Evolutionary conservation across 2,329 filamentous ascomycete species (phyloP).

Genomic region (Arthroderma sp.): DNA sequence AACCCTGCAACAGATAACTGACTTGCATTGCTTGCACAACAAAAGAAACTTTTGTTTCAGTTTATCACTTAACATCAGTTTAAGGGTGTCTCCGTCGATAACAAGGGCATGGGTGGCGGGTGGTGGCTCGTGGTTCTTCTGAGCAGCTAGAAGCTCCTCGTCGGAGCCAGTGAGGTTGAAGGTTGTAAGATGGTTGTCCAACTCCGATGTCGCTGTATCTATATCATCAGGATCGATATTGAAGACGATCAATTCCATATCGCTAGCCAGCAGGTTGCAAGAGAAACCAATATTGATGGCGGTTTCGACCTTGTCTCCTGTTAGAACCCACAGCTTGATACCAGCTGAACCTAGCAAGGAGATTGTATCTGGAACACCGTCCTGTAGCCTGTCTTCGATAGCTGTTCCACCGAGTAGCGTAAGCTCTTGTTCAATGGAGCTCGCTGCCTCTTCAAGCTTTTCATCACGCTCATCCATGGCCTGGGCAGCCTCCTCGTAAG

Average conservation of each 20-base stretch:
- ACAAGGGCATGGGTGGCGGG: conserved; percentile 81
- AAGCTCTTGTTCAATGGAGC: conserved; percentile 81
- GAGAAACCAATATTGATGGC: conserved; percentile 99
- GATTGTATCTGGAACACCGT: conserved; percentile 93
- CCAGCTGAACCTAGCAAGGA: conserved; percentile 80
- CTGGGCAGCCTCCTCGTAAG: conserved; percentile 77
- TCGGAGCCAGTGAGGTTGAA: conserved; percentile 78
- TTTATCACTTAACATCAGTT: conserved; percentile 69
- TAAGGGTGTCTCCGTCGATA: conserved; percentile 87
- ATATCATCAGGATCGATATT: conserved; percentile 68
- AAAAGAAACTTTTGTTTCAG: conserved; percentile 87
- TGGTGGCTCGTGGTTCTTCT: conserved; percentile 73
- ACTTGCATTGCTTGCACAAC: conserved; percentile 92
- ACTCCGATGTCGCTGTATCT: conserved; percentile 51
- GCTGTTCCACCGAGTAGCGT: conserved; percentile 84
- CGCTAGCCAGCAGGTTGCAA: conserved; percentile 91
- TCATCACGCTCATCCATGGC: conserved; percentile 79
- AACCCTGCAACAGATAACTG: conserved; percentile 93
- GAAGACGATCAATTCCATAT: conserved; percentile 91
- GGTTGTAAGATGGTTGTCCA: conserved; percentile 58
- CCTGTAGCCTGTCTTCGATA: conserved; percentile 92
- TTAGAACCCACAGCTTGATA: conserved; percentile 97
- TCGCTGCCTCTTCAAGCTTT: conserved; percentile 79
- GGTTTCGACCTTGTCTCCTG: conserved; percentile 96
- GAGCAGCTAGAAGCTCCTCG: conserved; percentile 68